Evolutionary conservation across 441 rosid genomes (phyloP).

Genomic region (Corymbia calophylla): DNA sequence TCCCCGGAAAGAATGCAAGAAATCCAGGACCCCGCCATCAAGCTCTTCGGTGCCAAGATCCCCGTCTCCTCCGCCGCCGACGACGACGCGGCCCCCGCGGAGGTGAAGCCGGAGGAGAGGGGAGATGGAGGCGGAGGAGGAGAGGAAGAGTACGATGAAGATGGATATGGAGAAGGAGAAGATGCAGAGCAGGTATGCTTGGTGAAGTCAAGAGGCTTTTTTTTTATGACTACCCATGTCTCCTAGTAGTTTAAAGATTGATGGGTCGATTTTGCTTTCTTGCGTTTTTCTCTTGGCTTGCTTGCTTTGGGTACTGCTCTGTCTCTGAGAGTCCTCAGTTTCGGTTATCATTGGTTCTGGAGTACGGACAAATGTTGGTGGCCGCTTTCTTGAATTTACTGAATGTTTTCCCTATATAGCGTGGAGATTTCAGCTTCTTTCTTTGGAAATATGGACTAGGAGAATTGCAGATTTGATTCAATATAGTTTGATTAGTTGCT

Average conservation of each 20-base stretch:
- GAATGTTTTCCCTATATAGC: background rate
- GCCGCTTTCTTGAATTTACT: background rate
- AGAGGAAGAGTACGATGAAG: background rate
- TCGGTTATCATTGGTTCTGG: background rate
- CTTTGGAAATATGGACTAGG: background rate
- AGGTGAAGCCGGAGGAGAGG: background rate
- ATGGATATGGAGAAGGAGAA: background rate
- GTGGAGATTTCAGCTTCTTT: background rate
- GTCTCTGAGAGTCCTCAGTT: background rate
- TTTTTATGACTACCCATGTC: conserved; percentile 19
- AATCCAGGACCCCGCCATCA: conserved; percentile 53
- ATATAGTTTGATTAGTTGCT: background rate
- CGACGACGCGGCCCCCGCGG: background rate
- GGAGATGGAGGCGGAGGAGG: background rate
- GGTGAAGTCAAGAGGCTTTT: background rate
- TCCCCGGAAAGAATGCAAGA: conserved; percentile 23
- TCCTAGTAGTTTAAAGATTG: background rate
- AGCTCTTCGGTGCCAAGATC: conserved; percentile 73
- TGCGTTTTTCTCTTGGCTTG: background rate
- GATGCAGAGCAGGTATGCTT: background rate
- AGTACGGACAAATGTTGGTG: background rate
- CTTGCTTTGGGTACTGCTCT: background rate
- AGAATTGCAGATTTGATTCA: background rate
- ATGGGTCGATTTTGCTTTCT: conserved; percentile 14
- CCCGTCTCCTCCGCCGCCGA: conserved; percentile 25